Percentiles rank a stretch among this genome's conserved stretches.
phyloP scores from a whole-genome alignment of 169 alveolate species.

The Cryptosporidium ubiquitum region DNA sequence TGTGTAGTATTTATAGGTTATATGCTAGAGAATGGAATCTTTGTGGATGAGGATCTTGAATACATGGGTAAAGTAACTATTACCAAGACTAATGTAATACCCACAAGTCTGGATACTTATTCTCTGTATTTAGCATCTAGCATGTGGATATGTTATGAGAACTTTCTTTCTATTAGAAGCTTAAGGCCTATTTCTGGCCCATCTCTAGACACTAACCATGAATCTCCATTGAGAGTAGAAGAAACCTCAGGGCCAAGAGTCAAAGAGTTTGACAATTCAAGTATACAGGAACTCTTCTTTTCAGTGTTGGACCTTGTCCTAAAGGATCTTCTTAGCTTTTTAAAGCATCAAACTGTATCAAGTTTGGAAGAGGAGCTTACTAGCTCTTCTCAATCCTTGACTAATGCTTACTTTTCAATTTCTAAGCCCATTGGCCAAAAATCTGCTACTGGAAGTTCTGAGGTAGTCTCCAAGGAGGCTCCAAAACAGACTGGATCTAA shows the following conservation, averaged over 20 bases:
- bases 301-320: slow-evolving; percentile 15
- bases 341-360: slow-evolving; percentile 5
- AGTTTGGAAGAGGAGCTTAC: background rate
- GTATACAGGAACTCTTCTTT: background rate
- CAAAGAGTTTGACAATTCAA: background rate
- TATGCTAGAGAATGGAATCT: slow-evolving; percentile 48
- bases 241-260: background rate
- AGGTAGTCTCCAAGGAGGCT: background rate
- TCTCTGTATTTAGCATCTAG: slow-evolving; percentile 39
- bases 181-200: background rate
- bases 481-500: slow-evolving; percentile 15
- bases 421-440: background rate
- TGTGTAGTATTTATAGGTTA: slow-evolving; percentile 36
- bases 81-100: slow-evolving; percentile 30
- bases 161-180: background rate
- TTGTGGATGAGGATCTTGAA: background rate
- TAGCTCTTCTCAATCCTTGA: background rate
- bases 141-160: slow-evolving; percentile 50
- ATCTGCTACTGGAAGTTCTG: background rate
- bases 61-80: background rate
- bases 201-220: background rate
- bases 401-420: background rate
- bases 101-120: slow-evolving; percentile 49
- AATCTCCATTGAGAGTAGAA: background rate
- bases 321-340: slow-evolving; percentile 4